Conservation (phyloP, 179 eudicot genomes). For the Beta corolliflora region DNA sequence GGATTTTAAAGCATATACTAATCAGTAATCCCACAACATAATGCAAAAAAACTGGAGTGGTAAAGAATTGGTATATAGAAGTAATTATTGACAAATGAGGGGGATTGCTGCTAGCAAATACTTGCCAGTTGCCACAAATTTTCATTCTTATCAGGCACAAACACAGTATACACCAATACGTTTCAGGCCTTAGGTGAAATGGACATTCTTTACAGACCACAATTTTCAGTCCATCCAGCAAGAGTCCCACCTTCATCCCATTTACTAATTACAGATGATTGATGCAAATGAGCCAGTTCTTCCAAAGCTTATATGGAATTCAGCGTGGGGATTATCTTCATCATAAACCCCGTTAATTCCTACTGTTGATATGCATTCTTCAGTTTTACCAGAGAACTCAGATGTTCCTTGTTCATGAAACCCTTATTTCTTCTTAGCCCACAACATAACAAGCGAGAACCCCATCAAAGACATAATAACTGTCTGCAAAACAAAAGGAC, state of each 20-base stretch:
- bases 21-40: background rate
- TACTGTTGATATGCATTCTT: background rate
- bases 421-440: constrained; percentile 54
- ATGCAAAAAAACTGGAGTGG: background rate
- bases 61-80: background rate
- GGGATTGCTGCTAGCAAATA: background rate
- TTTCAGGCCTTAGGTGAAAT: background rate
- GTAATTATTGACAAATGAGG: background rate
- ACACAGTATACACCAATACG: background rate
- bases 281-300: background rate
- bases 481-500: constrained; percentile 50
- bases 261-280: background rate
- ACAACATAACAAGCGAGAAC: constrained; percentile 83
- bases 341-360: background rate
- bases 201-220: background rate
- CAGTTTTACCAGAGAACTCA: background rate
- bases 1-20: no score
- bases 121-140: background rate
- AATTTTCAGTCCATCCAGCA: background rate
- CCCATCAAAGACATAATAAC: constrained; percentile 96
- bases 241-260: no score
- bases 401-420: background rate
- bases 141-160: background rate
- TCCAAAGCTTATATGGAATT: background rate
- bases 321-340: constrained; percentile 15